Percentiles rank a stretch among this genome's conserved stretches.
These are phyloP conservation scores for Coemansia sp. DNA, from an alignment of 192 early-diverging fungal genomes.

Conservation along the genomic window DNA sequence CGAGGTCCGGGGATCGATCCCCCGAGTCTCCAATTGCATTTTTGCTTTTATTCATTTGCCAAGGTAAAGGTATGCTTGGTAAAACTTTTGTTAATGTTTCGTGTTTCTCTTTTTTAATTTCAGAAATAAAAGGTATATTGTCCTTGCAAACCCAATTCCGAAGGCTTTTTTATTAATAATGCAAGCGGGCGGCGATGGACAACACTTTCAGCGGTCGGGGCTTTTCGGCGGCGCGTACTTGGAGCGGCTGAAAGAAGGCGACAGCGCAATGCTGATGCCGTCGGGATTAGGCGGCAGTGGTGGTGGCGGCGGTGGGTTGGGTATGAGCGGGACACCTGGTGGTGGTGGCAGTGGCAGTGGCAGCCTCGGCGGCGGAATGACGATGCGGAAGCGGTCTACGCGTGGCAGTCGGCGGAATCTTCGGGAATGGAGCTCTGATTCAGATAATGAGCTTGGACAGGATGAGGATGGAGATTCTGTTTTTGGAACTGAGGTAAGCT, in stretches of 20 bases:
- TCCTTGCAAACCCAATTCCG: too few species aligned
- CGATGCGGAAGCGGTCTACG: constrained; percentile 41
- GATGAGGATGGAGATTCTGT: constrained; percentile 47
- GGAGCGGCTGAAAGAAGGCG: constrained; percentile 52
- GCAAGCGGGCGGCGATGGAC: constrained; percentile 21
- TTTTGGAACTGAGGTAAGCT: constrained; percentile 45
- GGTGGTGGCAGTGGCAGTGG: constrained; percentile 8
- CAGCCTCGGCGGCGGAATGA: constrained; percentile 22
- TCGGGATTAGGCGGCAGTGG: constrained; percentile 22
- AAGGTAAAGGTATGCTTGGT: too few species aligned
- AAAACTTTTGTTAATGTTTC: too few species aligned
- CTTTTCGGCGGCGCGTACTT: constrained; percentile 45
- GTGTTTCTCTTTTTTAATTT: too few species aligned
- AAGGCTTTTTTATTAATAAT: constrained; percentile 5
- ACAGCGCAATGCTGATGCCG: constrained; percentile 49
- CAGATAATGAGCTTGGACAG: constrained; percentile 41
- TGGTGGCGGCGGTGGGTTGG: constrained; percentile 6
- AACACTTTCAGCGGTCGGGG: constrained; percentile 30
- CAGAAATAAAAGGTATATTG: too few species aligned
- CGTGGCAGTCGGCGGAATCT: constrained; percentile 49
- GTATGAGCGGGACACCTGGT: neutral
- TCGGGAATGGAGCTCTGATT: constrained; percentile 54
- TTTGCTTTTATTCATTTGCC: too few species aligned
- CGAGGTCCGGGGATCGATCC: too few species aligned
- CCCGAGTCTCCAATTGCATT: too few species aligned